Evolutionary conservation across 2,329 filamentous ascomycete genomes (phyloP).

Genomic region (Fusarium xylarioides): DNA sequence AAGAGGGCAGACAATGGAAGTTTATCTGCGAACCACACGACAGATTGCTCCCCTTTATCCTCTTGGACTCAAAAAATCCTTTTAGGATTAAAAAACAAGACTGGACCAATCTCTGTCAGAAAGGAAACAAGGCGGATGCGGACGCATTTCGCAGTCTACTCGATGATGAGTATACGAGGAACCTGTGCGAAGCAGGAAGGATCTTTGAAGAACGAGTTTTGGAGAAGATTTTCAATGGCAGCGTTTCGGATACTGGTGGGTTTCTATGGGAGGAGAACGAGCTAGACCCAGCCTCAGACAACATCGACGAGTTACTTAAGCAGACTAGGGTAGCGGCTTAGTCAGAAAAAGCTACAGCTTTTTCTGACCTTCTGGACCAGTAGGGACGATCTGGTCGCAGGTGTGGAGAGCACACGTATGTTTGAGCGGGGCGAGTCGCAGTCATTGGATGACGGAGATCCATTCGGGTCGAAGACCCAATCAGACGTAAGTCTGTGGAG

Average conservation of each 20-base stretch:
- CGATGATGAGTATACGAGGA: neutral
- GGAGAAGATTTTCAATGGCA: neutral
- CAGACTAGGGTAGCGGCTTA: neutral
- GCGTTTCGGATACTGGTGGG: neutral
- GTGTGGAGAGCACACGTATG: too few relatives aligned
- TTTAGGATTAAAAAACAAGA: neutral
- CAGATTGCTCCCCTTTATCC: neutral
- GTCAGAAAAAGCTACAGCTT: too few relatives aligned
- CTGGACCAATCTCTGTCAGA: neutral
- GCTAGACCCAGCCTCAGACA: rapidly evolving
- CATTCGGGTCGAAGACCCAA: too few relatives aligned
- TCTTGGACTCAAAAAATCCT: neutral
- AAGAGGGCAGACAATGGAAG: neutral
- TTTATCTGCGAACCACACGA: neutral
- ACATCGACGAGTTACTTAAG: neutral
- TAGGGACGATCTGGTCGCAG: too few relatives aligned
- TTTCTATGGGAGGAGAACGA: neutral
- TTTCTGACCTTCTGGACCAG: too few relatives aligned
- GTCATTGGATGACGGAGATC: too few relatives aligned
- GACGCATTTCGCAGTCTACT: neutral
- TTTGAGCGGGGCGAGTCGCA: too few relatives aligned
- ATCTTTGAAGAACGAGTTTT: neutral
- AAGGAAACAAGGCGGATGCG: neutral
- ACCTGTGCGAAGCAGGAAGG: neutral
- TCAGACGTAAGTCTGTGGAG: too few relatives aligned